Base-by-base conservation (phyloP, 176 grass and related monocot genomes). In the Ensete glaucum region DNA sequence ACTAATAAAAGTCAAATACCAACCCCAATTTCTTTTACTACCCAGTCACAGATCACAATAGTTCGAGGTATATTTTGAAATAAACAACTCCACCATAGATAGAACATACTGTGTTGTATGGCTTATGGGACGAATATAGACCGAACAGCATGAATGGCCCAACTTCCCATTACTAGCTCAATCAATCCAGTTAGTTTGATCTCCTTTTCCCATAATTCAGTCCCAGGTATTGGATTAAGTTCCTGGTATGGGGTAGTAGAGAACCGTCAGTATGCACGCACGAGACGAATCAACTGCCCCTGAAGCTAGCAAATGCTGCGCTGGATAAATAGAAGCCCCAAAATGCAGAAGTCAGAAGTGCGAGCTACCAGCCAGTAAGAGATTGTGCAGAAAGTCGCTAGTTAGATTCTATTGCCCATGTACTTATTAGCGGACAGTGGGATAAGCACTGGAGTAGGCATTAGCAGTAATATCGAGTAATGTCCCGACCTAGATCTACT, bases 361-460 rank as follows among this genome's bases (percentile, higher is more conserved):
- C 22, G n/a, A 23, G 22, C 22, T 73, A 73, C 51, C 52, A 73
- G 50, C 71, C 10, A 55, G 71, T 73, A 54, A 73, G 50, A 73
- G 51, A 73, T 55, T 73, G 51, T 73, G 51, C 1, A 73, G 71
- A 73, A 73, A 73, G 71, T 55, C 1, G 71, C 71, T 59, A 20
- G 56, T 59, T 7, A 1, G 56, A 59, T 59, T 23, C 22, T 23
- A 23, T 23, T 23, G 22, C 22, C 56, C 56, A 59, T 59, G 8
- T n/a, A 59, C 56, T 10, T 59, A 59, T 59, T 14, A 59, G 4
- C 14, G 1, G 56, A 59, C 56, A 17, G 1, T 59, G 56, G 56
- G 56, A 59, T 59, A 59, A 59, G 56, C 14, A 10, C 22, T 23
- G 22, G 56, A 16, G 56, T 59, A 59, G 56, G 9, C 56, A 59